Evolutionary conservation across 2,329 filamentous ascomycete genomes (phyloP).

Genomic region (Plenodomus biglobosus): DNA sequence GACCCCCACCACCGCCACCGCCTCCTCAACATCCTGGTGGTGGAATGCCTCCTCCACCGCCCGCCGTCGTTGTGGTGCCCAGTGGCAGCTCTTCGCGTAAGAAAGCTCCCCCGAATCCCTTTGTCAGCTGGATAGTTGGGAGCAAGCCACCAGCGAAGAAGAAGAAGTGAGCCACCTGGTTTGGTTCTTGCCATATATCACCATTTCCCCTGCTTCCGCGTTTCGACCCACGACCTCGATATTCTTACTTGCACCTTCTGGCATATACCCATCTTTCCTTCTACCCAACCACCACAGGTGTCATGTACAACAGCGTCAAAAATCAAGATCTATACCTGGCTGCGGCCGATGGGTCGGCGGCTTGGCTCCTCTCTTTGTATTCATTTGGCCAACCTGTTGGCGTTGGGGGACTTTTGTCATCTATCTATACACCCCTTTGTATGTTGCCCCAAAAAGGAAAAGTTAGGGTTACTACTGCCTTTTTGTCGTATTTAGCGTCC

Average conservation of each 20-base stretch:
- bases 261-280: background rate
- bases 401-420: background rate
- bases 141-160: background rate
- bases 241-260: background rate
- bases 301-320: background rate
- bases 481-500: slow-evolving; percentile 10
- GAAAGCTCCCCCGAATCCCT: slow-evolving; percentile 3
- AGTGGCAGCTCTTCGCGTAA: slow-evolving; percentile 9
- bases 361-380: background rate
- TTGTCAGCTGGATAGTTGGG: background rate
- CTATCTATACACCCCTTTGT: background rate
- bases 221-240: background rate
- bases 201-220: background rate
- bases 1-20: slow-evolving; percentile 9
- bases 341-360: too few relatives aligned
- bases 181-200: background rate
- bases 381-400: background rate
- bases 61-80: slow-evolving; percentile 10
- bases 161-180: slow-evolving; percentile 3
- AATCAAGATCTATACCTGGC: background rate
- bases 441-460: slow-evolving; percentile 8
- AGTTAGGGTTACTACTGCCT: slow-evolving; percentile 28
- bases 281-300: background rate
- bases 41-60: slow-evolving; percentile 10
- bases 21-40: slow-evolving; percentile 7